These are phyloP conservation scores for Saccharomycopsis guyanensis DNA, from an alignment of 805 yeast genomes.

Conservation along the genomic window DNA sequence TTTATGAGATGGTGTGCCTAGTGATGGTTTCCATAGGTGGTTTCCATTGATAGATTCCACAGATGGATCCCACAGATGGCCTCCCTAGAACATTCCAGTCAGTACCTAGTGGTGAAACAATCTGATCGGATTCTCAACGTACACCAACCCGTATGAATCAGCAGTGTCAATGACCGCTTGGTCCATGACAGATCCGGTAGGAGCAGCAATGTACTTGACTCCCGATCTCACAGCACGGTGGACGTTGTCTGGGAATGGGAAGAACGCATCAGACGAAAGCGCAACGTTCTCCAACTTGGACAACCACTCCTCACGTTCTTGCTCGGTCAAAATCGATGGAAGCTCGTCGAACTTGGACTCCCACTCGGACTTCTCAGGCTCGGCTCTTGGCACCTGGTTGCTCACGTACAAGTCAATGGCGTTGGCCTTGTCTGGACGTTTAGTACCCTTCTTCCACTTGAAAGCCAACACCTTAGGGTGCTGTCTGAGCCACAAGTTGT, in stretches of 20 bases:
- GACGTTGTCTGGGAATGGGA: constrained; percentile 99
- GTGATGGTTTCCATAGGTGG: no score
- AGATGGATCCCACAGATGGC: no score
- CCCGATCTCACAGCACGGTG: constrained; percentile 97
- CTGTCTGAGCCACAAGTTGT: constrained; percentile 99
- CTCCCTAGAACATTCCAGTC: no score
- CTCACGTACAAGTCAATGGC: constrained; percentile 94
- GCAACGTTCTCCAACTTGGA: constrained; percentile 77
- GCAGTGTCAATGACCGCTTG: constrained; percentile 94
- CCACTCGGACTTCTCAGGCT: constrained; percentile 90
- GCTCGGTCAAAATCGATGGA: constrained; percentile 75
- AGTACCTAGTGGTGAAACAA: constrained; percentile 96
- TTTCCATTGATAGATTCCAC: no score
- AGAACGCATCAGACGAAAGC: constrained; percentile 94
- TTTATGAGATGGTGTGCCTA: no score
- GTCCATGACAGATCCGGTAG: constrained; percentile 97
- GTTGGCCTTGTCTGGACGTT: constrained; percentile 97
- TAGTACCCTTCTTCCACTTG: constrained; percentile 97
- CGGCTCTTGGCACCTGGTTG: constrained; percentile 81
- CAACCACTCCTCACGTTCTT: constrained; percentile 86
- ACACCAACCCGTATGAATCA: constrained; percentile 80
- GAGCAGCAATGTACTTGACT: constrained; percentile 93
- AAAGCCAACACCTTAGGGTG: constrained; percentile 89
- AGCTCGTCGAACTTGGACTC: constrained; percentile 78
- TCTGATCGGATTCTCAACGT: constrained; percentile 95